Conservation (phyloP, 2,329 filamentous ascomycete genomes). For the Fusarium verrucosum region DNA sequence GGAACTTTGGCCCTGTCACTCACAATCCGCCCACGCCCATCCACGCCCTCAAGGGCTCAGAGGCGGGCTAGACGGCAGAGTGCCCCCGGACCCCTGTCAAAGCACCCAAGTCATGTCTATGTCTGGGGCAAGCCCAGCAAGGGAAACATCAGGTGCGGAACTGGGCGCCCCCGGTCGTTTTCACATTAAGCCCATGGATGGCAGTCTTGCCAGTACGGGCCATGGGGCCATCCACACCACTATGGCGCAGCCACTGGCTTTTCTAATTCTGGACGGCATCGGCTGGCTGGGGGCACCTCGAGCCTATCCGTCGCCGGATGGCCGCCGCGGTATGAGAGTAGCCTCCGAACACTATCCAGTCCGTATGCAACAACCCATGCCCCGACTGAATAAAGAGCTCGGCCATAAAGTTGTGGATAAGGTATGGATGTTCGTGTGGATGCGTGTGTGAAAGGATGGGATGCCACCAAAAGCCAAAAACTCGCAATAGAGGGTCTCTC, state of each 20-base stretch:
- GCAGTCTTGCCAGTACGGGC: constrained; percentile 31
- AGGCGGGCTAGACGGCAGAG: constrained; percentile 45
- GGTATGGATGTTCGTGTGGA: constrained; percentile 32
- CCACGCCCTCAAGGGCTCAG: constrained; percentile 27
- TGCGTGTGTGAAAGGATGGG: constrained; percentile 26
- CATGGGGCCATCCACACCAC: constrained; percentile 42
- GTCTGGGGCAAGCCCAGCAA: no score
- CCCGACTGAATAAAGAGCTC: constrained; percentile 45
- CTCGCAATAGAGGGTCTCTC: constrained; percentile 22
- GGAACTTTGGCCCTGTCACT: constrained; percentile 18
- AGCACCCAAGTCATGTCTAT: constrained; percentile 41
- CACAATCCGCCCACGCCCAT: constrained; percentile 25
- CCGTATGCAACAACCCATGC: constrained; percentile 41
- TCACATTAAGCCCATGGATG: constrained; percentile 32
- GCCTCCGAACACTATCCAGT: constrained; percentile 36
- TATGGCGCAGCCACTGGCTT: constrained; percentile 48
- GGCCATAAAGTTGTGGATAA: constrained; percentile 43
- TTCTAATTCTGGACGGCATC: constrained; percentile 50
- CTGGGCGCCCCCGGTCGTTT: constrained; percentile 28
- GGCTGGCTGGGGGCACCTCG: constrained; percentile 30
- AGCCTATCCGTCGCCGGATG: constrained; percentile 43
- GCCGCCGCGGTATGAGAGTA: constrained; percentile 44
- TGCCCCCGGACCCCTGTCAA: constrained; percentile 41
- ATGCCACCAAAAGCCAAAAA: constrained; percentile 27
- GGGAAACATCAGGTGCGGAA: constrained; percentile 44